Conservation (phyloP, 345 rosid species). For the Citrus reticulata region DNA sequence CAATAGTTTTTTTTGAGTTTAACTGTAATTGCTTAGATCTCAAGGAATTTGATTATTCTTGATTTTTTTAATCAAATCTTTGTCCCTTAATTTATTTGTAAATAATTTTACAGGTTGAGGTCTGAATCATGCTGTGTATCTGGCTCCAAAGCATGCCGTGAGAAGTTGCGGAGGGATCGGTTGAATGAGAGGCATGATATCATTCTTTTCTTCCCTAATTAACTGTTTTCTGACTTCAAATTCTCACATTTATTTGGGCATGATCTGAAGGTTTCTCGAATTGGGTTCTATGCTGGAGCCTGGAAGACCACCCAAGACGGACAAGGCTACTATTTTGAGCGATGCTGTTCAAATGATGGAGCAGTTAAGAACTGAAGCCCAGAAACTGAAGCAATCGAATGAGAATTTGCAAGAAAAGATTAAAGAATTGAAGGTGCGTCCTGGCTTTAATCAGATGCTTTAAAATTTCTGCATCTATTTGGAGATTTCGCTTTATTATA, state of each 20-base stretch:
- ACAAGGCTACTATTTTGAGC: conserved; percentile 27
- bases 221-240: background rate
- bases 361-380: conserved; percentile 27
- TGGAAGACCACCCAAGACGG: conserved; percentile 30
- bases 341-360: conserved; percentile 33
- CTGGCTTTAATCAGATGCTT: background rate
- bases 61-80: background rate
- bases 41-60: background rate
- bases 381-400: conserved; percentile 24
- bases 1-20: background rate
- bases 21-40: background rate
- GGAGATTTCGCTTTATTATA: background rate
- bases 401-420: conserved; percentile 28
- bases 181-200: conserved; percentile 23
- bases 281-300: conserved; percentile 32
- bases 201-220: background rate
- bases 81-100: background rate
- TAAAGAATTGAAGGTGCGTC: conserved; percentile 31
- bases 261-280: conserved; percentile 31
- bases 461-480: background rate
- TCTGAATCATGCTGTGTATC: conserved; percentile 7
- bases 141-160: conserved; percentile 27
- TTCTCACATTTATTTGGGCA: conserved; percentile 8
- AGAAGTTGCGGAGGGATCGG: conserved; percentile 24
- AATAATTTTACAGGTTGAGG: conserved; percentile 11